Conservation (phyloP, 192 early-diverging fungal species). For the Coemansia sp. region DNA sequence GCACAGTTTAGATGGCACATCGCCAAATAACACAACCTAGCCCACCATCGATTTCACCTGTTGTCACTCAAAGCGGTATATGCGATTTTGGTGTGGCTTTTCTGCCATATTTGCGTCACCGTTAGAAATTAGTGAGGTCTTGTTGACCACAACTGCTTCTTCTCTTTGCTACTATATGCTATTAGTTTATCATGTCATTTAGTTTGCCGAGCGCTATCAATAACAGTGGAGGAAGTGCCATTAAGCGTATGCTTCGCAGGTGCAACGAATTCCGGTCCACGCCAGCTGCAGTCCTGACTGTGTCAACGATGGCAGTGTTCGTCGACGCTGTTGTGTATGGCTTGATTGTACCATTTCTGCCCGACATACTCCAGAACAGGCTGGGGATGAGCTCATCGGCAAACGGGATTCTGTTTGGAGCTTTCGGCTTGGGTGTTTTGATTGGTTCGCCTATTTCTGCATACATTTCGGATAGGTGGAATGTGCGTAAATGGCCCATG, state of each 20-base stretch:
- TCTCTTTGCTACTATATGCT: neutral
- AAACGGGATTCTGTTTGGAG: slow-evolving; percentile 67
- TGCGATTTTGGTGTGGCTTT: neutral
- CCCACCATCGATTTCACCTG: neutral
- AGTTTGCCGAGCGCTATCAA: neutral
- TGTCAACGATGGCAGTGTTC: slow-evolving; percentile 62
- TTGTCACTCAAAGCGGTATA: neutral
- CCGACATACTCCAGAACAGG: slow-evolving; percentile 62
- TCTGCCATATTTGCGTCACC: neutral
- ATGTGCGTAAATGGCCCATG: slow-evolving; percentile 75
- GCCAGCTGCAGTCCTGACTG: slow-evolving; percentile 41
- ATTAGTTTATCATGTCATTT: neutral
- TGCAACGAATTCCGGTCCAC: slow-evolving; percentile 46
- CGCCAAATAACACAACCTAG: neutral
- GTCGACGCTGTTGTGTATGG: slow-evolving; percentile 71
- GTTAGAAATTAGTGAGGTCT: neutral
- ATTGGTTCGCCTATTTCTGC: too few species aligned
- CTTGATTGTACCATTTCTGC: slow-evolving; percentile 69
- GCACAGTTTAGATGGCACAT: neutral
- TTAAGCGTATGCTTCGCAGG: slow-evolving; percentile 24
- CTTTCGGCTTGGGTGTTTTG: too few species aligned
- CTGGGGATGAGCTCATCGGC: slow-evolving; percentile 57
- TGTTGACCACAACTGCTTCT: neutral
- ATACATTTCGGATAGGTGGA: too few species aligned
- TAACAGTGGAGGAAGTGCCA: slow-evolving; percentile 15